A percentile compares a stretch with the other conserved stretches of the same genome.
These are phyloP conservation scores for Saccharomyces kudriavzevii DNA, from an alignment of 805 yeast species.

Conservation along the genomic window DNA sequence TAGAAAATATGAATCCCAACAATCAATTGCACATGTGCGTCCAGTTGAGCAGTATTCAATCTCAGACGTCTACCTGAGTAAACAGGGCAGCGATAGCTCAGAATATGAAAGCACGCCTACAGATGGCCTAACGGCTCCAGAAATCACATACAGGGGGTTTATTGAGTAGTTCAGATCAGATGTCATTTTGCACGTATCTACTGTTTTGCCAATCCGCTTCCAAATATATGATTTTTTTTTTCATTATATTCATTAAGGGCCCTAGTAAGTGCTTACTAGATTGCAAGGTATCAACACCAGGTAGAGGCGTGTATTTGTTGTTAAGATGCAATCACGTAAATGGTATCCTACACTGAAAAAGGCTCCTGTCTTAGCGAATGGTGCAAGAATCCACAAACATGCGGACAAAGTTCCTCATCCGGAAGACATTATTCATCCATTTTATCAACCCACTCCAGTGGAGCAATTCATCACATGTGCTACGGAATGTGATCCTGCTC, in stretches of 20 bases:
- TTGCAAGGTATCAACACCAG: not conserved
- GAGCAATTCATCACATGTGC: slow-evolving; percentile 21
- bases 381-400: not conserved
- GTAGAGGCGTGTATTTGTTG: not conserved
- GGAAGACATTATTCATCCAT: slow-evolving; percentile 20
- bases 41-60: slow-evolving; percentile 12
- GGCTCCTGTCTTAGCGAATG: not conserved
- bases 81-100: not conserved
- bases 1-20: slow-evolving; percentile 16
- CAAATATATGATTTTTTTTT: not conserved
- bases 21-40: slow-evolving; percentile 3
- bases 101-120: not conserved
- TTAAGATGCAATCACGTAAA: not conserved
- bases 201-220: not conserved
- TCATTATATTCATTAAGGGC: not conserved
- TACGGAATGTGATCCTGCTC: slow-evolving; percentile 11
- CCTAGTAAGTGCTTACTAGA: not conserved
- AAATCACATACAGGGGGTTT: not conserved
- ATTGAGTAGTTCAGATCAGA: not conserved
- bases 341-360: not conserved
- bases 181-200: not conserved
- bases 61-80: not conserved
- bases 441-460: slow-evolving; percentile 16
- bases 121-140: not conserved
- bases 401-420: slow-evolving; percentile 1